Evolutionary conservation across 441 rosid species (phyloP).

Genomic region (Euphorbia schlechtendalii): DNA sequence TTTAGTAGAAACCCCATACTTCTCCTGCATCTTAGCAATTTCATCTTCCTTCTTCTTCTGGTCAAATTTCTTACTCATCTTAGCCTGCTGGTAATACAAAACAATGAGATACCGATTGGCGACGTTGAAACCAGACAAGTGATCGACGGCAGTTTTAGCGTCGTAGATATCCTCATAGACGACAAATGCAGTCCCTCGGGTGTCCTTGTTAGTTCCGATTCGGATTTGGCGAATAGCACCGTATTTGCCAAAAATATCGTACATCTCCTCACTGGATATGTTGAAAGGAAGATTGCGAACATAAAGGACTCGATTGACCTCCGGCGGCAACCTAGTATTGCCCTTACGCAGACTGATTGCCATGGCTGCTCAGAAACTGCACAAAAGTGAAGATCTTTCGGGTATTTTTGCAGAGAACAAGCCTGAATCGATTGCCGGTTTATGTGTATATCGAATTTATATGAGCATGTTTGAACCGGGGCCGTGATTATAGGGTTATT

Average conservation of each 20-base stretch:
- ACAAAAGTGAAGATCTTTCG: too few relatives aligned
- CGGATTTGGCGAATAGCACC: constrained; percentile 95
- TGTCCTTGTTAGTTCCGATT: constrained; percentile 76
- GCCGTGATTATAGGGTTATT: too few relatives aligned
- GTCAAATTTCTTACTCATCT: constrained; percentile 97
- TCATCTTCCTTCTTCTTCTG: constrained; percentile 95
- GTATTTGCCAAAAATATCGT: constrained; percentile 95
- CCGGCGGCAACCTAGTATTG: constrained; percentile 89
- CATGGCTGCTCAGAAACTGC: too few relatives aligned
- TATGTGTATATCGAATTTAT: too few relatives aligned
- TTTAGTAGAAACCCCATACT: constrained; percentile 88
- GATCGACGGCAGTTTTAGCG: constrained; percentile 94
- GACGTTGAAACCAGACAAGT: constrained; percentile 93
- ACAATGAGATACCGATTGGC: constrained; percentile 90
- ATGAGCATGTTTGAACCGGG: too few relatives aligned
- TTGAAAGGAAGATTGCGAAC: constrained; percentile 94
- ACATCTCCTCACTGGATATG: constrained; percentile 98
- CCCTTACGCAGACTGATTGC: constrained; percentile 72
- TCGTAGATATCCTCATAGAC: constrained; percentile 95
- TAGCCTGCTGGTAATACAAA: constrained; percentile 80
- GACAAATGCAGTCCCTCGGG: constrained; percentile 88
- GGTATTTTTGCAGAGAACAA: too few relatives aligned
- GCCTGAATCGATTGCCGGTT: too few relatives aligned
- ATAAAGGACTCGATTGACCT: constrained; percentile 90
- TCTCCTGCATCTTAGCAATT: constrained; percentile 84